Conservation (phyloP, 1,284 basidiomycete genomes). For the Neotropicomus parvogracilis region DNA sequence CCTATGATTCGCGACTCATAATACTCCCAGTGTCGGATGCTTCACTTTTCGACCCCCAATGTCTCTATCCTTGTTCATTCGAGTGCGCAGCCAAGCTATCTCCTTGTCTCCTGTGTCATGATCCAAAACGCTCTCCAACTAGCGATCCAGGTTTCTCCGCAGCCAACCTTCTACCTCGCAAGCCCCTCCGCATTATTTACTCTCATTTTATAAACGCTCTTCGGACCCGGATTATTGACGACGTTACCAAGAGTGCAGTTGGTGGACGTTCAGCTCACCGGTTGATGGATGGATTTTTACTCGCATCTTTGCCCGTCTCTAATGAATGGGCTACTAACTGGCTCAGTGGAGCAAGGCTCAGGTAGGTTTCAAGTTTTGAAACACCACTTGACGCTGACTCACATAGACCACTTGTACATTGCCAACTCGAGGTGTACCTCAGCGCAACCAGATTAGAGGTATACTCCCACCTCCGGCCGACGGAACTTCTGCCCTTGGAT, state of each 20-base stretch:
- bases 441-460: conserved; percentile 49
- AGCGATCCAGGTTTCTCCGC: conserved; percentile 19
- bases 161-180: conserved; percentile 41
- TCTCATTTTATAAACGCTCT: conserved; percentile 45
- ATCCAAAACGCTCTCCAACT: conserved; percentile 24
- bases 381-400: conserved; percentile 5
- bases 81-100: conserved; percentile 39
- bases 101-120: conserved; percentile 44
- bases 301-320: conserved; percentile 41
- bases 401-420: conserved; percentile 54
- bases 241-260: conserved; percentile 41
- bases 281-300: conserved; percentile 57
- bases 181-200: conserved; percentile 44
- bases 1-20: conserved; percentile 10
- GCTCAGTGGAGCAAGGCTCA: conserved; percentile 49
- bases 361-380: conserved; percentile 32
- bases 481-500: conserved; percentile 47
- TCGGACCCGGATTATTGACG: conserved; percentile 50
- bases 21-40: conserved; percentile 33
- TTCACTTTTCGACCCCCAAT: conserved; percentile 43
- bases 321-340: conserved; percentile 62
- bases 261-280: conserved; percentile 37
- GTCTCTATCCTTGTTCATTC: conserved; percentile 51
- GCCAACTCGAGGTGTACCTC: conserved; percentile 57
- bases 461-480: conserved; percentile 54